phyloP scores from a whole-genome alignment of 257 asterid species.

The Capsicum chinense region DNA sequence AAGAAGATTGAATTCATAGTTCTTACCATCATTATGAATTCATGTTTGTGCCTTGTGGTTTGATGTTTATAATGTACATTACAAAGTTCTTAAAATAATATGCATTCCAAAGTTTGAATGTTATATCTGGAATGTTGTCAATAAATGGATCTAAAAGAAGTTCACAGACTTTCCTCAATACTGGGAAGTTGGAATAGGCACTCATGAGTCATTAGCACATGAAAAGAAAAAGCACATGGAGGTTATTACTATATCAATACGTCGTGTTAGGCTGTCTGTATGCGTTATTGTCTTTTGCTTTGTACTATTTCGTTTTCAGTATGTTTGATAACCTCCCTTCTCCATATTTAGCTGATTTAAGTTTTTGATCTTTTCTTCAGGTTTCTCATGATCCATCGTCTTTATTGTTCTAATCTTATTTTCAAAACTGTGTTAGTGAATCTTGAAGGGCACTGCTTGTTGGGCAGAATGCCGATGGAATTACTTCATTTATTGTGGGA shows the following conservation, averaged over 20 bases:
- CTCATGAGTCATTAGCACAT: background rate
- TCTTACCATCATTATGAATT: background rate
- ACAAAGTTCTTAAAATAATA: background rate
- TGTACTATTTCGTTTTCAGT: background rate
- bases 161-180: conserved; percentile 14
- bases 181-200: conserved; percentile 20
- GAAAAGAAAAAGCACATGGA: conserved; percentile 24
- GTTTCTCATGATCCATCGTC: conserved; percentile 23
- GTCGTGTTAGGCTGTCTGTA: background rate
- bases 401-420: conserved; percentile 35
- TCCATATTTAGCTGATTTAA: conserved; percentile 11
- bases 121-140: conserved; percentile 1
- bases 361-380: conserved; percentile 10
- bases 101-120: background rate
- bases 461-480: conserved; percentile 92
- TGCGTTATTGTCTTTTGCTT: background rate
- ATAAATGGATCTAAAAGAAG: conserved; percentile 9
- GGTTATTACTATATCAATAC: conserved; percentile 10
- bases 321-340: conserved; percentile 15
- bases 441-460: conserved; percentile 73
- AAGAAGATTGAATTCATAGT: background rate
- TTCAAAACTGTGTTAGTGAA: conserved; percentile 55
- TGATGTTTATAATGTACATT: background rate
- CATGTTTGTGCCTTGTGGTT: background rate
- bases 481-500: conserved; percentile 80